Conservation (phyloP, 164 flowering plant species). For the Sextonia rubra region DNA sequence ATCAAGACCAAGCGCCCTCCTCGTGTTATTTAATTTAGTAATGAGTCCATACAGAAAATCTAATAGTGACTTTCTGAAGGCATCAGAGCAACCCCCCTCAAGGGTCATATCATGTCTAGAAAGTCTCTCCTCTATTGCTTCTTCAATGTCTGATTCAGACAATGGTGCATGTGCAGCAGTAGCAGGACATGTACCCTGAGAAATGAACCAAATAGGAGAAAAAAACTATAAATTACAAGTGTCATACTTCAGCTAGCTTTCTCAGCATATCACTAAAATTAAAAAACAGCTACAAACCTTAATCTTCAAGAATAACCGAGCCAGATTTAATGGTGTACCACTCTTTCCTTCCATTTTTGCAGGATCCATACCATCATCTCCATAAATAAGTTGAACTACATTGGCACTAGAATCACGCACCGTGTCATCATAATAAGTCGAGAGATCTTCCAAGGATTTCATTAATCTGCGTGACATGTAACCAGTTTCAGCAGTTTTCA, state of each 20-base stretch:
- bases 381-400: constrained; percentile 83
- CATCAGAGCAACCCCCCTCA: constrained; percentile 47
- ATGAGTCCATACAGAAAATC: constrained; percentile 33
- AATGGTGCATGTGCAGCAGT: constrained; percentile 26
- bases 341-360: constrained; percentile 78
- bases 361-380: constrained; percentile 99
- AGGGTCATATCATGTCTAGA: constrained; percentile 28
- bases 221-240: not conserved
- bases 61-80: constrained; percentile 39
- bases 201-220: not conserved
- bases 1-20: constrained; percentile 26
- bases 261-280: not conserved
- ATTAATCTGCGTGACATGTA: constrained; percentile 97
- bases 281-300: constrained; percentile 39
- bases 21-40: constrained; percentile 19
- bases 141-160: constrained; percentile 40
- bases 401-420: constrained; percentile 78
- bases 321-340: constrained; percentile 74
- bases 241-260: not conserved
- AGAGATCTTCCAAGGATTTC: constrained; percentile 85
- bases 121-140: constrained; percentile 30
- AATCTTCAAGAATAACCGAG: constrained; percentile 60
- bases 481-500: constrained; percentile 98
- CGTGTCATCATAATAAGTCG: constrained; percentile 71
- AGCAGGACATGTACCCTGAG: constrained; percentile 83